Conservation (phyloP, 2,329 filamentous ascomycete genomes). For the Neofusicoccum parvum region DNA sequence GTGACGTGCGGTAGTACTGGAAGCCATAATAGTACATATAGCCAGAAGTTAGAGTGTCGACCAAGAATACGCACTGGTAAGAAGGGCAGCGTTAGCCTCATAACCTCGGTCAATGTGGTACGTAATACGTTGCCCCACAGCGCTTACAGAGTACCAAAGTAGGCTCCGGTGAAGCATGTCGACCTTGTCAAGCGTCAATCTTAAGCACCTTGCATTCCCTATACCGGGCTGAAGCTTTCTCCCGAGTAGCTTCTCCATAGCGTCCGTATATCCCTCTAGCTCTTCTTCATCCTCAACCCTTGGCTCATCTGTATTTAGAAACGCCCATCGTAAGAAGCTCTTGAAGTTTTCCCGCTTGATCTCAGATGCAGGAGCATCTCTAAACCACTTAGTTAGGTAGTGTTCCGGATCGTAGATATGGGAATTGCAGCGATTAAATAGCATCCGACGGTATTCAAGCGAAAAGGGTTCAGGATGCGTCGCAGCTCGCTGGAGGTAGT, state of each 20-base stretch:
- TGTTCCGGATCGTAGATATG: slow-evolving; percentile 58
- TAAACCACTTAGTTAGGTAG: slow-evolving; percentile 68
- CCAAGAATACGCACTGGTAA: slow-evolving; percentile 48
- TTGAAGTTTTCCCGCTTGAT: slow-evolving; percentile 66
- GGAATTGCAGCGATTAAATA: slow-evolving; percentile 60
- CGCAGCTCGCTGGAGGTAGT: slow-evolving; percentile 54
- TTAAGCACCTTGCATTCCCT: slow-evolving; percentile 59
- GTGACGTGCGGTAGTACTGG: slow-evolving; percentile 50
- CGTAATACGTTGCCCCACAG: background rate
- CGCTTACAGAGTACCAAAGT: slow-evolving; percentile 60
- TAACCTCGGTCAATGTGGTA: no score
- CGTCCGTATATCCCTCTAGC: slow-evolving; percentile 57
- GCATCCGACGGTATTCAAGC: slow-evolving; percentile 51
- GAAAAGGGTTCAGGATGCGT: slow-evolving; percentile 52
- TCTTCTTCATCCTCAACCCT: slow-evolving; percentile 51
- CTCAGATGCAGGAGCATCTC: slow-evolving; percentile 57
- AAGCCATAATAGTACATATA: slow-evolving; percentile 55
- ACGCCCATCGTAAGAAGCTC: slow-evolving; percentile 69
- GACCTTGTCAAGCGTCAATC: slow-evolving; percentile 67
- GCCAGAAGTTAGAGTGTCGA: slow-evolving; percentile 48
- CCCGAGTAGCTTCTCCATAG: slow-evolving; percentile 57
- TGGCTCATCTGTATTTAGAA: slow-evolving; percentile 57
- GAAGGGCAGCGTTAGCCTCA: no score
- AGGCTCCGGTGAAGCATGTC: slow-evolving; percentile 63
- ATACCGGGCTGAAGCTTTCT: slow-evolving; percentile 55